Conservation (phyloP, 768 basidiomycete genomes). For the Leccinum ochraceum region DNA sequence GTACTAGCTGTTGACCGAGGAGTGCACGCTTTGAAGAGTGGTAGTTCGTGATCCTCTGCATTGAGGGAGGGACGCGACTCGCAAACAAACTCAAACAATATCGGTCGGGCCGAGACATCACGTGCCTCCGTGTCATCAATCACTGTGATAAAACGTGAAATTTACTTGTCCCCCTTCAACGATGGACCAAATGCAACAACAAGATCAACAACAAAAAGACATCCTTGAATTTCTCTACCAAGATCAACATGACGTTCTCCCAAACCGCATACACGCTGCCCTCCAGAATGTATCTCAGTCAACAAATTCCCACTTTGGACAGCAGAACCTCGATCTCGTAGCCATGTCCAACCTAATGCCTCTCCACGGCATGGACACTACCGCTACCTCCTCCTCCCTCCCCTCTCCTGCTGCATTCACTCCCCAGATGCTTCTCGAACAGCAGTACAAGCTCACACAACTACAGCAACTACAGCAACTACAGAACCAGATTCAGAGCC, state of each 20-base stretch:
- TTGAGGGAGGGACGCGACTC: conserved; percentile 4
- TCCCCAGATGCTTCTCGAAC: conserved; percentile 62
- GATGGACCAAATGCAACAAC: conserved; percentile 25
- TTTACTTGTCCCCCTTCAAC: too few species aligned
- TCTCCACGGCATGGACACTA: conserved; percentile 43
- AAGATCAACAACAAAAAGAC: conserved; percentile 39
- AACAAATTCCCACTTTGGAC: conserved; percentile 18
- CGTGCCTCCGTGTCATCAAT: not conserved
- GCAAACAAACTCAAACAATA: conserved; percentile 10
- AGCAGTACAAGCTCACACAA: conserved; percentile 77
- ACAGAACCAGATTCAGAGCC: conserved; percentile 83
- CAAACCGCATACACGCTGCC: conserved; percentile 10
- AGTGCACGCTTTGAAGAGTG: conserved; percentile 56
- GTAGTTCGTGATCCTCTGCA: conserved; percentile 40
- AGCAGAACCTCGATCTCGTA: conserved; percentile 49
- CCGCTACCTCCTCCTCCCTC: conserved; percentile 1
- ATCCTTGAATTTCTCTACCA: conserved; percentile 37
- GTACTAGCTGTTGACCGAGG: conserved; percentile 53
- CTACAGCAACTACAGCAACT: conserved; percentile 76
- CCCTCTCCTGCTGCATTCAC: conserved; percentile 31
- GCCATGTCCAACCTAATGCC: conserved; percentile 49
- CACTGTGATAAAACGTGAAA: too few species aligned
- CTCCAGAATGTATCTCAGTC: conserved; percentile 12
- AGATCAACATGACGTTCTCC: conserved; percentile 13
- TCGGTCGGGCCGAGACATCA: not conserved